Conservation (phyloP, 371 early-diverging fungal genomes). For the Mortierella sp. region DNA sequence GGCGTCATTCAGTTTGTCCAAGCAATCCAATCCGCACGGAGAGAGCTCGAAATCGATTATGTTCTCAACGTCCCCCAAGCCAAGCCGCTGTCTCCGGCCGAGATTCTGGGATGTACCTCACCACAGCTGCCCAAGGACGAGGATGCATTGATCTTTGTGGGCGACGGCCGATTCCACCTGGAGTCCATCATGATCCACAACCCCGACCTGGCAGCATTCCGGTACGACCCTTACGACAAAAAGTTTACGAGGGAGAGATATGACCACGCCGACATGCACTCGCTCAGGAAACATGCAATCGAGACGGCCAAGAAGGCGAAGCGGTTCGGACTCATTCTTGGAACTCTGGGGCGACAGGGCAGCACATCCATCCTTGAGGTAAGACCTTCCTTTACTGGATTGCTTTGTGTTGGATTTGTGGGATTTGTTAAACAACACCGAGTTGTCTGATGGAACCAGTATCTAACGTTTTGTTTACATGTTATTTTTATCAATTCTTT, state of each 20-base stretch:
- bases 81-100: constrained; percentile 97
- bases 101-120: constrained; percentile 99
- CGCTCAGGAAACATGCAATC: constrained; percentile 88
- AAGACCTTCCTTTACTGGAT: too few relatives aligned
- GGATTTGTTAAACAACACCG: too few relatives aligned
- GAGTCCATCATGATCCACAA: constrained; percentile 99
- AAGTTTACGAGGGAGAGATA: constrained; percentile 95
- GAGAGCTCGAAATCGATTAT: constrained; percentile 75
- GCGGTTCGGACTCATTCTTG: constrained; percentile 92
- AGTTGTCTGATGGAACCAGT: too few relatives aligned
- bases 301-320: constrained; percentile 77
- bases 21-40: constrained; percentile 83
- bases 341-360: constrained; percentile 99
- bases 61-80: constrained; percentile 88
- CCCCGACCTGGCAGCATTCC: constrained; percentile 91
- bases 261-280: constrained; percentile 93
- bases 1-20: constrained; percentile 98
- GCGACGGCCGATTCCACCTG: constrained; percentile 99
- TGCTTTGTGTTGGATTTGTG: too few relatives aligned
- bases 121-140: constrained; percentile 82
- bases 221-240: constrained; percentile 98
- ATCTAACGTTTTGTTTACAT: not conserved
- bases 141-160: constrained; percentile 87
- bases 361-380: constrained; percentile 90
- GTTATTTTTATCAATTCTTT: not conserved